These are phyloP conservation scores for Cystobasidium pallidum DNA, from an alignment of 1,284 basidiomycete species.

Conservation along the genomic window DNA sequence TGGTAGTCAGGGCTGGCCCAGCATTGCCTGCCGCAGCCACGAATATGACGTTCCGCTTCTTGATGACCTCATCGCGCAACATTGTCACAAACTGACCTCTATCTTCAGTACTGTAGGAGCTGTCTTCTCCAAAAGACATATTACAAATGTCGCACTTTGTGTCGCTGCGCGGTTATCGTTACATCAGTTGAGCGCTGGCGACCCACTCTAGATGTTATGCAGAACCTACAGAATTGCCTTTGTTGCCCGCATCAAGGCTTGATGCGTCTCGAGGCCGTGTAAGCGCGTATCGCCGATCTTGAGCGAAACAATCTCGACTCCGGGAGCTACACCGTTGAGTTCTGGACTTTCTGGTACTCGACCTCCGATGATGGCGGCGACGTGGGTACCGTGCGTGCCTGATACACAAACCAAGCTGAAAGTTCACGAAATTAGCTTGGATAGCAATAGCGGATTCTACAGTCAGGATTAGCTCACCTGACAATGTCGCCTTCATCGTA, in stretches of 20 bases:
- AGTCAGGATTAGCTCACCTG: background rate
- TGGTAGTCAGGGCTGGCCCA: conserved; percentile 56
- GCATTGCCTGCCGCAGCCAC: conserved; percentile 38
- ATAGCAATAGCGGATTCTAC: background rate
- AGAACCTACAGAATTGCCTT: conserved; percentile 53
- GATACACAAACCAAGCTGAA: conserved; percentile 52
- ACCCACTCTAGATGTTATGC: too few relatives aligned
- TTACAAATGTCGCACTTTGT: conserved; percentile 53
- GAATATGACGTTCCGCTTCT: conserved; percentile 43
- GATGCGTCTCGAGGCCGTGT: conserved; percentile 55
- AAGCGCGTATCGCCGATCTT: conserved; percentile 52
- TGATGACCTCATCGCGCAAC: conserved; percentile 39
- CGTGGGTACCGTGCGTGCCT: conserved; percentile 57
- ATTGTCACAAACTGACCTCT: conserved; percentile 53
- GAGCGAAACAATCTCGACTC: conserved; percentile 54
- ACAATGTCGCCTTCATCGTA: conserved; percentile 43
- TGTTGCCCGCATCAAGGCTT: conserved; percentile 56
- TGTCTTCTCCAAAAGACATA: conserved; percentile 57
- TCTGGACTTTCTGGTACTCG: conserved; percentile 50
- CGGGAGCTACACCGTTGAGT: conserved; percentile 55
- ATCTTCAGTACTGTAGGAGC: conserved; percentile 55
- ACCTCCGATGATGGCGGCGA: conserved; percentile 56
- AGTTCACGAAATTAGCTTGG: conserved; percentile 39
- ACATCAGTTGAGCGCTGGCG: too few relatives aligned
- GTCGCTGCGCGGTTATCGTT: too few relatives aligned